Percentiles rank a stretch among this genome's conserved stretches.
These are phyloP conservation scores for Ophiostoma ulmi DNA, from an alignment of 2,329 filamentous ascomycete species.

Conservation along the genomic window DNA sequence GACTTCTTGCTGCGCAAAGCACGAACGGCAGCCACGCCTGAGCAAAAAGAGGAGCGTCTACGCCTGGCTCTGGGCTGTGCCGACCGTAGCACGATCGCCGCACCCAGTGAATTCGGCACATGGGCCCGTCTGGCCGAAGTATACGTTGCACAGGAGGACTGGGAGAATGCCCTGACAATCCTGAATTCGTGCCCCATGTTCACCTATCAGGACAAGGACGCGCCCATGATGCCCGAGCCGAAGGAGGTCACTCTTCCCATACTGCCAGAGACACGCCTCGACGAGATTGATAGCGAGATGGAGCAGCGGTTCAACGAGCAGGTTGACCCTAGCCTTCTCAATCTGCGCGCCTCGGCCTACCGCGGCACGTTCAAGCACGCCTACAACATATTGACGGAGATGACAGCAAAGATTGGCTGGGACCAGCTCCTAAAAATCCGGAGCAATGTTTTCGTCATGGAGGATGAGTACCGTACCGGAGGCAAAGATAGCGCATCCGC, in stretches of 20 bases:
- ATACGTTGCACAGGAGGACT: slow-evolving; percentile 89
- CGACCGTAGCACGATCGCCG: slow-evolving; percentile 88
- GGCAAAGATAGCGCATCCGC: slow-evolving; percentile 54
- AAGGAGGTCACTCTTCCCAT: slow-evolving; percentile 82
- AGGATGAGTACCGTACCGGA: slow-evolving; percentile 93
- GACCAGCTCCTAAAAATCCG: slow-evolving; percentile 90
- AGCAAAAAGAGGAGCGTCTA: slow-evolving; percentile 60
- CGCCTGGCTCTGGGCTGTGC: slow-evolving; percentile 88
- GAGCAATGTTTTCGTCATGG: slow-evolving; percentile 98
- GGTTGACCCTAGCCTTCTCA: slow-evolving; percentile 79
- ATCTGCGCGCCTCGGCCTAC: slow-evolving; percentile 81
- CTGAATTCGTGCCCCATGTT: slow-evolving; percentile 99
- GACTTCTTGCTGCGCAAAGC: slow-evolving; percentile 88
- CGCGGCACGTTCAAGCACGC: slow-evolving; percentile 94
- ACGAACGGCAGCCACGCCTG: slow-evolving; percentile 47
- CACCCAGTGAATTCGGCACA: slow-evolving; percentile 93
- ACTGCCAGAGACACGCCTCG: slow-evolving; percentile 79
- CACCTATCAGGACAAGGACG: slow-evolving; percentile 97
- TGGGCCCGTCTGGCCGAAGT: slow-evolving; percentile 93
- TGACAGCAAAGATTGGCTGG: slow-evolving; percentile 96
- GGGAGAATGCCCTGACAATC: slow-evolving; percentile 91
- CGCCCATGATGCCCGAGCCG: slow-evolving; percentile 88
- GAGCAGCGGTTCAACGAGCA: slow-evolving; percentile 75
- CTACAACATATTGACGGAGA: slow-evolving; percentile 88
- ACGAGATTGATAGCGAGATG: slow-evolving; percentile 92